Percentiles rank a stretch among this genome's conserved stretches.
Conservation (phyloP, 148 eudicot species). For the Oxyria digyna region DNA sequence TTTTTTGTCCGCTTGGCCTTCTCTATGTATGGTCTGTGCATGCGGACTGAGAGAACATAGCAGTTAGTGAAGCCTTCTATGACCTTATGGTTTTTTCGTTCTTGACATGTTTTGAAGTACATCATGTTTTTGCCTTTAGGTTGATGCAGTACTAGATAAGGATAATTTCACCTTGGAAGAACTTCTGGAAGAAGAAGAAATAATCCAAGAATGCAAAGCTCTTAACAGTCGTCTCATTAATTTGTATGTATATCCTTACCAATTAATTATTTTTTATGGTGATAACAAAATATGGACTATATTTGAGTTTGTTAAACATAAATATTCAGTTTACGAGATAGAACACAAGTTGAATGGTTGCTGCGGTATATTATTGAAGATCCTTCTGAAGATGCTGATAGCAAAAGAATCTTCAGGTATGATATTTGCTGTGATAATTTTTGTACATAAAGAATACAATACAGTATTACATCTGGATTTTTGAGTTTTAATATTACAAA, state of each 20-base stretch:
- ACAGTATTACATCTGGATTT: not conserved
- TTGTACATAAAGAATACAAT: not conserved
- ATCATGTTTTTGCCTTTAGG: constrained; percentile 23
- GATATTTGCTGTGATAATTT: constrained; percentile 9
- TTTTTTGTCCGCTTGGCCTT: not conserved
- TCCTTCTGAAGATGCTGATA: constrained; percentile 83
- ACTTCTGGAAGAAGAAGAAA: constrained; percentile 96
- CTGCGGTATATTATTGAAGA: constrained; percentile 79
- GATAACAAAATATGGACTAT: not conserved
- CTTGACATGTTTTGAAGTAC: constrained; percentile 3
- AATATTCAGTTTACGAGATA: constrained; percentile 67
- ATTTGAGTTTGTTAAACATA: not conserved
- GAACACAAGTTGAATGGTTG: constrained; percentile 89
- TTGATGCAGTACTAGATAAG: constrained; percentile 88
- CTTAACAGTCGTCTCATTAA: constrained; percentile 90
- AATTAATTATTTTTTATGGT: not conserved
- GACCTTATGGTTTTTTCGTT: not conserved
- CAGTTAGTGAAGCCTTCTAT: not conserved
- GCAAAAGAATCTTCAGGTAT: constrained; percentile 81
- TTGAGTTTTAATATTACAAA: no score
- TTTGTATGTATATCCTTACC: constrained; percentile 40
- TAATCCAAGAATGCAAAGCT: constrained; percentile 99
- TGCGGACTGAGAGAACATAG: not conserved
- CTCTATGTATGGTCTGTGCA: not conserved
- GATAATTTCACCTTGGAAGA: constrained; percentile 84